Base-by-base conservation (phyloP, 345 rosid species). In the Citrus unshiu region DNA sequence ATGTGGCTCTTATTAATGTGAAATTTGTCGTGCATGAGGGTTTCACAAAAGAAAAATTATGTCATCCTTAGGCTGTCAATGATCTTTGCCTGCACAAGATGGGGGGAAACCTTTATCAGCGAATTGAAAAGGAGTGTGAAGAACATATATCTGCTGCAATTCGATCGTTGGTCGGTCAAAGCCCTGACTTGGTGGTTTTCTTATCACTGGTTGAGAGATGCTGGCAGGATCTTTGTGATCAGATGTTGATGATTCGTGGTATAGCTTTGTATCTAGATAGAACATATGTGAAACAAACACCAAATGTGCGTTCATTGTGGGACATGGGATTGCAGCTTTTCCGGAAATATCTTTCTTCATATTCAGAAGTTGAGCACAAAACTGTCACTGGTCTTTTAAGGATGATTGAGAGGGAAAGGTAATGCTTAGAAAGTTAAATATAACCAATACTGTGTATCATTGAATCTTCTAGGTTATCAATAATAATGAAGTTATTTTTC, bases 271-370 rank as follows among this genome's bases (percentile, higher is more conserved):
- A 85, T 83, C 87, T 96, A 21, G 99, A 96, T 85, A 89, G 97
- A 82, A 94, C 95, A 57, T 94, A 94, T 79, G 98, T 94, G 76
- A 96, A 94, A 85, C 98, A 91, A 82, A 93, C 88, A 79, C 89
- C 95, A 66, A 90, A 86, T 86, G 92, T 93, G 64, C 90, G 92
- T 24, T 96, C 98, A 0, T 80, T 96, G 74, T 96, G 99, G 99
- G 98, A 94, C 85, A 94, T 94, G 99, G 99, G 99, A 74, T 86
- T 96, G 90, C 98, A 91, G 73, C 97, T 96, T 79, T 96, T 94
- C 82, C 86, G 95, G 65, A 94, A 93, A 86, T 92, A 91, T 87
- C 97, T 95, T 83, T 88, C 95, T 75, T 69, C 92, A 77, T 88
- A 88, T 77, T 84, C 87, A 30, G 99, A 93, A 86, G 99, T 95